Conservation (phyloP, 2,329 filamentous ascomycete species). For the Sporothrix schenckii region DNA sequence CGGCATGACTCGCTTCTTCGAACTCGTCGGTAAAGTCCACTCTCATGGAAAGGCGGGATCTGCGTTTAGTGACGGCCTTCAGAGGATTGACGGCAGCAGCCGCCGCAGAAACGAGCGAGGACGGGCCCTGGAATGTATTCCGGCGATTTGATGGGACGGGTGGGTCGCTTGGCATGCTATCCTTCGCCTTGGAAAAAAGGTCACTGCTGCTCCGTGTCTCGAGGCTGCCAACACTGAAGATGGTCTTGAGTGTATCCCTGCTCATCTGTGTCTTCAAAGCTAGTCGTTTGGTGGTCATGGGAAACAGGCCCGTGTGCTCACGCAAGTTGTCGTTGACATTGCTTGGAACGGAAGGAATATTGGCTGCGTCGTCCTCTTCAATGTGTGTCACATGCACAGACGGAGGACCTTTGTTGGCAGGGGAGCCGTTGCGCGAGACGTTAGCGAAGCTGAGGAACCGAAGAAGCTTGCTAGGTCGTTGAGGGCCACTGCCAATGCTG, state of each 20-base stretch:
- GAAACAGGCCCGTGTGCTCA: slow-evolving; percentile 44
- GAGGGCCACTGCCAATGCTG: slow-evolving; percentile 45
- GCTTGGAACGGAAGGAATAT: slow-evolving; percentile 45
- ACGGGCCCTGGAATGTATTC: slow-evolving; percentile 39
- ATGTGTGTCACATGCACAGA: slow-evolving; percentile 40
- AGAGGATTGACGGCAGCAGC: slow-evolving; percentile 41
- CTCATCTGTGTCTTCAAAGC: slow-evolving; percentile 48
- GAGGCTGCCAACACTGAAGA: slow-evolving; percentile 54
- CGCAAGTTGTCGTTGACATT: slow-evolving; percentile 45
- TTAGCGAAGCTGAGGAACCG: slow-evolving; percentile 46
- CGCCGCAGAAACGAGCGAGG: slow-evolving; percentile 38
- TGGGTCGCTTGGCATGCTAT: not conserved
- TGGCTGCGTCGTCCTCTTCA: slow-evolving; percentile 38
- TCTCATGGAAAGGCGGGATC: slow-evolving; percentile 37
- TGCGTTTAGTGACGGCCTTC: slow-evolving; percentile 43
- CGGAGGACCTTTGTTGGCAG: slow-evolving; percentile 36
- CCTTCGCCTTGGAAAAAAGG: not conserved
- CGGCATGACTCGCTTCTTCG: slow-evolving; percentile 19
- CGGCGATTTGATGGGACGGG: slow-evolving; percentile 35
- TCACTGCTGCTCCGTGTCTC: slow-evolving; percentile 40
- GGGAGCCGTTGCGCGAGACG: slow-evolving; percentile 36
- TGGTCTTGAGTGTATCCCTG: slow-evolving; percentile 54
- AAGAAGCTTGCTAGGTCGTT: slow-evolving; percentile 47
- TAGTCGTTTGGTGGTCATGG: slow-evolving; percentile 45
- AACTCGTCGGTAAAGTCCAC: slow-evolving; percentile 26